These are phyloP conservation scores for Esteya vermicola DNA, from an alignment of 2,329 filamentous ascomycete genomes.

Conservation along the genomic window DNA sequence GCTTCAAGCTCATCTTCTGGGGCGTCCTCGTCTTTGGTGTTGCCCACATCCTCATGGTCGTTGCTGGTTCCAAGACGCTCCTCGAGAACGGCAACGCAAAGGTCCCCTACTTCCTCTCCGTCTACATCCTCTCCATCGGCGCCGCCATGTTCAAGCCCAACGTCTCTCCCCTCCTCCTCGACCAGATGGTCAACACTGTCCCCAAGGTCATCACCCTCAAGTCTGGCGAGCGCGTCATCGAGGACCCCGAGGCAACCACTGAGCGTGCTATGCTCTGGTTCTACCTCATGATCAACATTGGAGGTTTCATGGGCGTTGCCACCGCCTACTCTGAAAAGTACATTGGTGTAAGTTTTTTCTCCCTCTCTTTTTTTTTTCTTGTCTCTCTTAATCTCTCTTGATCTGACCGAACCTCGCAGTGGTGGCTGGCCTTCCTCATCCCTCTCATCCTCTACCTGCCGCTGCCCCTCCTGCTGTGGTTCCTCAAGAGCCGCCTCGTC, in stretches of 20 bases:
- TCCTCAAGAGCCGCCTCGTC: constrained; percentile 25
- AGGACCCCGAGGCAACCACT: constrained; percentile 55
- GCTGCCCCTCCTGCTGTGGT: constrained; percentile 26
- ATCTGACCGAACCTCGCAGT: neutral
- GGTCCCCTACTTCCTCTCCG: constrained; percentile 46
- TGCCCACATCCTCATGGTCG: constrained; percentile 54
- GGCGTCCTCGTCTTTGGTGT: constrained; percentile 53
- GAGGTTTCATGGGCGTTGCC: constrained; percentile 46
- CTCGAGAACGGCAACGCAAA: constrained; percentile 29
- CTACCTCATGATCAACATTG: constrained; percentile 55
- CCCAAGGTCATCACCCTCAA: constrained; percentile 38
- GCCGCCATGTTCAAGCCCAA: constrained; percentile 76
- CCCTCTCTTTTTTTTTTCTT: neutral
- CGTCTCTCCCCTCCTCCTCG: constrained; percentile 56
- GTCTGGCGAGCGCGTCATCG: constrained; percentile 52
- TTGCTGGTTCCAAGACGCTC: constrained; percentile 35
- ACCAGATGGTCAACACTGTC: constrained; percentile 49
- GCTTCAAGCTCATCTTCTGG: constrained; percentile 57
- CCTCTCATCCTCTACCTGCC: constrained; percentile 32
- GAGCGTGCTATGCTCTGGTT: constrained; percentile 54
- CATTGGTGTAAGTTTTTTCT: constrained; percentile 35
- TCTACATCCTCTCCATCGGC: constrained; percentile 41
- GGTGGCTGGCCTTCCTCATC: constrained; percentile 52
- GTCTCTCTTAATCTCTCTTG: no score
- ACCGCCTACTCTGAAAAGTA: constrained; percentile 65